Percentiles rank a stretch among this genome's conserved stretches.
These are phyloP conservation scores for Magnolia kwangsiensis DNA, from an alignment of 164 flowering plant species.

Conservation along the genomic window DNA sequence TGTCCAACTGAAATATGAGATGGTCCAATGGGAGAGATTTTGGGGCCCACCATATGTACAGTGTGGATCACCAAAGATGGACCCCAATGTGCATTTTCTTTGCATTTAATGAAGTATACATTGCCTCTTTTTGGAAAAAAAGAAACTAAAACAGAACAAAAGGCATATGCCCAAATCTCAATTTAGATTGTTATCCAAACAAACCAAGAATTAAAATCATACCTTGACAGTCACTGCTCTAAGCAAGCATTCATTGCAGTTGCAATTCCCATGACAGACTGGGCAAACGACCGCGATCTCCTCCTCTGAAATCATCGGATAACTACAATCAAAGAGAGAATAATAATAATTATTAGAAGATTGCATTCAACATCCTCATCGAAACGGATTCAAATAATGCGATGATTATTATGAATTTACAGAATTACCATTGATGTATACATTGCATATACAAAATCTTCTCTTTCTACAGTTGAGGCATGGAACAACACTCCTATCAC, in stretches of 20 bases:
- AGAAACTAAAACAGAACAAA: background rate
- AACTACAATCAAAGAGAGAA: conserved; percentile 3
- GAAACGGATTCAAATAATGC: background rate
- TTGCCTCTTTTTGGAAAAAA: too few species aligned
- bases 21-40: too few species aligned
- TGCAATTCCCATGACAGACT: conserved; percentile 19
- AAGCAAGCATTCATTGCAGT: conserved; percentile 22
- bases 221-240: conserved; percentile 2
- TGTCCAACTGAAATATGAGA: too few species aligned
- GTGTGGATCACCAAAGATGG: too few species aligned
- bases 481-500: conserved; percentile 31
- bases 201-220: background rate
- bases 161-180: too few species aligned
- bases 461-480: conserved; percentile 35
- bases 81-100: too few species aligned
- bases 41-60: background rate
- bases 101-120: too few species aligned
- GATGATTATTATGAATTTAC: background rate
- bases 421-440: conserved; percentile 31
- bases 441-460: conserved; percentile 45
- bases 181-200: too few species aligned
- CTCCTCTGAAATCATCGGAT: conserved; percentile 9
- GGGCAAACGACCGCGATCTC: conserved; percentile 17
- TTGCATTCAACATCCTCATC: too few species aligned
- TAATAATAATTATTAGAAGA: background rate